Base-by-base conservation (phyloP, 1,284 basidiomycete species). In the Leccinum fuscescens region DNA sequence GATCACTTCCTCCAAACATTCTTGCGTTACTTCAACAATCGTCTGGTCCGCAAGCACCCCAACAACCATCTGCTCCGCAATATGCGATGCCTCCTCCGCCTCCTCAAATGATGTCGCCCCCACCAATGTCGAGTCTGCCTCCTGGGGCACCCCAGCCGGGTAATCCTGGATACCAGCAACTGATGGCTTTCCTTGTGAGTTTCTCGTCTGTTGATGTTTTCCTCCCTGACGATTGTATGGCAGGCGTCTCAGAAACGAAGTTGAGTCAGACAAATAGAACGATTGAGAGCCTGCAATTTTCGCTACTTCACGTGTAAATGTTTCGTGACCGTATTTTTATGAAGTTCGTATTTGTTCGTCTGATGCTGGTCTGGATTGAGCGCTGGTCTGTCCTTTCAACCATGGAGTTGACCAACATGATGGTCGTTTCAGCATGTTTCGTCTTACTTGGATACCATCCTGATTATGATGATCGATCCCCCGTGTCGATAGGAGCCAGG, bases 1-100 rank as follows among this genome's bases (percentile, higher is more conserved):
- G 74, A 42, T 76, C 73, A 8, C 72, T 90, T 27, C 86, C 87
- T 4, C 82, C 86, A 0, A 86, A 86, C 65, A 78, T 89, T n/a
- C 74, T 88, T 52, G 84, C 87, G 1, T 68, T 89, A 54, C 72
- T 89, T 20, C 86, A 88, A 67, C 77, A 76, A 48, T 72, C 78
- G 12, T 75, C 76, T 27, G 76, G 76, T 48, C 80, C 79, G 46
- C 71, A 70, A 54, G 58, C 50, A 62, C 75, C 79, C 20, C 78
- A 77, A 52, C 78, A 75, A 57, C 65, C 70, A 35, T 66, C 74
- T 11, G 62, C 73, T 4, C 67, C 74, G 15, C 76, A 77, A 53
- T 81, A 80, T 63, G 79, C 77, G 56, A 76, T 77, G 67, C 75
- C 75, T 29, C 68, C 75, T 3, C 66, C 76, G 37, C 75, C 72